Conservation (phyloP, 805 yeast species). For the Schizosaccharomyces octosporus region DNA sequence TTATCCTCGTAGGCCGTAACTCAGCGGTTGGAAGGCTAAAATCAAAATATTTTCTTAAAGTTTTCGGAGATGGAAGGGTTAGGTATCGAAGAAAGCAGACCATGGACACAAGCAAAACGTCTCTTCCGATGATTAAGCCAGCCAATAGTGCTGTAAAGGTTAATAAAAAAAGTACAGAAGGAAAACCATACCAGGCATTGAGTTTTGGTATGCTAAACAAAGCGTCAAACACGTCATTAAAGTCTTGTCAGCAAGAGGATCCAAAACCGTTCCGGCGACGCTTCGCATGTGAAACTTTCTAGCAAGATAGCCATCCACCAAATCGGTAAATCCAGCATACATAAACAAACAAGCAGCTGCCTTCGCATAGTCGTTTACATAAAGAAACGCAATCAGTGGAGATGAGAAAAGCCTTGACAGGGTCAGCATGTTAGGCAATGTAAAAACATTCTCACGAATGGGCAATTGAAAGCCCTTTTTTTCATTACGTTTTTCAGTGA, state of each 20-base stretch:
- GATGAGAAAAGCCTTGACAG: slow-evolving; percentile 55
- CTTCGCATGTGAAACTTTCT: slow-evolving; percentile 52
- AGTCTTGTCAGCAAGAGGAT: slow-evolving; percentile 85
- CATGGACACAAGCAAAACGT: slow-evolving; percentile 41
- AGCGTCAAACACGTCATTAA: slow-evolving; percentile 70
- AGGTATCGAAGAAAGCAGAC: slow-evolving; percentile 50
- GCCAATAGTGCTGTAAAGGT: slow-evolving; percentile 24
- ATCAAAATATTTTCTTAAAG: slow-evolving; percentile 51
- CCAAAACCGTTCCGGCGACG: slow-evolving; percentile 70
- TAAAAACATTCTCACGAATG: slow-evolving; percentile 38
- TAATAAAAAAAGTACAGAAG: too few species aligned
- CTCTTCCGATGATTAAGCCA: slow-evolving; percentile 57
- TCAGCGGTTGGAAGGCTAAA: slow-evolving; percentile 59
- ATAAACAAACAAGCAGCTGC: slow-evolving; percentile 51
- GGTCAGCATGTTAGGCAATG: slow-evolving; percentile 71
- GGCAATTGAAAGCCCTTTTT: neutral
- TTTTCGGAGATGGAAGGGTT: slow-evolving; percentile 53
- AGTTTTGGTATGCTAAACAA: slow-evolving; percentile 39
- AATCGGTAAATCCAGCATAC: slow-evolving; percentile 76
- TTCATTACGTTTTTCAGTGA: neutral
- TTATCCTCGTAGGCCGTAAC: slow-evolving; percentile 65
- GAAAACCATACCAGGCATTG: slow-evolving; percentile 29
- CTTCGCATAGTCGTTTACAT: slow-evolving; percentile 35
- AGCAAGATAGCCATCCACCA: slow-evolving; percentile 79
- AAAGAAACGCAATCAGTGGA: slow-evolving; percentile 62